Evolutionary conservation across 2,329 filamentous ascomycete species (phyloP).

Genomic region (Lecanoromycetidae sp.): DNA sequence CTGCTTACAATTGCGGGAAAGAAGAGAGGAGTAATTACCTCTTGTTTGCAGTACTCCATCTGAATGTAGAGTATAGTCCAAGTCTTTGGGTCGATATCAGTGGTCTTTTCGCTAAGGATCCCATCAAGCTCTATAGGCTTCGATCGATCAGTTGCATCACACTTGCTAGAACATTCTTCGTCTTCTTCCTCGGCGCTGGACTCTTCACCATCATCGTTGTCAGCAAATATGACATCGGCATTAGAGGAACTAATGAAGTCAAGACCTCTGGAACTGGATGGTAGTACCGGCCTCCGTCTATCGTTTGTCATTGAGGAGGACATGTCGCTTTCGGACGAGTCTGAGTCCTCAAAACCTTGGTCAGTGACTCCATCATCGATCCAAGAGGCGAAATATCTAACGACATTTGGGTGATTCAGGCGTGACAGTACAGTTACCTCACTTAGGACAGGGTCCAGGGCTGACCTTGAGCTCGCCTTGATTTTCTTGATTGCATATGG

Average conservation of each 20-base stretch:
- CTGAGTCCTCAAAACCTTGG: slow-evolving; percentile 13
- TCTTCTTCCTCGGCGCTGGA: neutral
- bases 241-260: slow-evolving; percentile 78
- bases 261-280: slow-evolving; percentile 63
- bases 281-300: slow-evolving; percentile 41
- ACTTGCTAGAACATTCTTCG: slow-evolving; percentile 18
- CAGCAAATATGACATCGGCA: slow-evolving; percentile 8
- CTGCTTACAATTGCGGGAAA: neutral
- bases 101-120: neutral
- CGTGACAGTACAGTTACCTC: slow-evolving; percentile 85
- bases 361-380: slow-evolving; percentile 42
- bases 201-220: slow-evolving; percentile 17
- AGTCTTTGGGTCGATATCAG: slow-evolving; percentile 36
- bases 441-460: slow-evolving; percentile 53
- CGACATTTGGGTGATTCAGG: slow-evolving; percentile 76
- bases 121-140: neutral
- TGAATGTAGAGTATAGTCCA: slow-evolving; percentile 80
- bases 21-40: slow-evolving; percentile 39
- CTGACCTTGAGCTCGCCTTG: slow-evolving; percentile 61
- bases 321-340: slow-evolving; percentile 5
- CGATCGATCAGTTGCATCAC: slow-evolving; percentile 31
- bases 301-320: slow-evolving; percentile 2
- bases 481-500: slow-evolving; percentile 98
- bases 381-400: slow-evolving; percentile 94
- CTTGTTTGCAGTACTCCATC: slow-evolving; percentile 97